A percentile compares a stretch with the other conserved stretches of the same genome.
phyloP scores from a whole-genome alignment of 148 eudicot species.

The Amaranthus cruentus region DNA sequence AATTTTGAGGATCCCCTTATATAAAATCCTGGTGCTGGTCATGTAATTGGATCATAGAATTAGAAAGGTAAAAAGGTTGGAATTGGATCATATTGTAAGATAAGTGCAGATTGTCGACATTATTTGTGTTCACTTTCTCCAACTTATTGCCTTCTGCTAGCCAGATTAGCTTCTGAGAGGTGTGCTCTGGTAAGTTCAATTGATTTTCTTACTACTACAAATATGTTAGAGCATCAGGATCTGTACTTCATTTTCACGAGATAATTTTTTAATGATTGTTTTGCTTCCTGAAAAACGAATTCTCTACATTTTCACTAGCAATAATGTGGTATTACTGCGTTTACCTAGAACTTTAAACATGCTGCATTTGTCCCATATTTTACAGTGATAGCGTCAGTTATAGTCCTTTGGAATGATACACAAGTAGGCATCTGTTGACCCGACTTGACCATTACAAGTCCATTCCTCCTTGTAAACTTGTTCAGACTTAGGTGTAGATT shows the following conservation, averaged over 20 bases:
- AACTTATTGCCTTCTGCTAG: background rate
- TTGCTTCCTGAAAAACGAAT: background rate
- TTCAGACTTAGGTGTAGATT: background rate
- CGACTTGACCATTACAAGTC: background rate
- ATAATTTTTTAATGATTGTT: background rate
- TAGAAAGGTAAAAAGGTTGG: no score
- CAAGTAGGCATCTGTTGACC: background rate
- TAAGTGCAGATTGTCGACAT: background rate
- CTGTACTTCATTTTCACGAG: background rate
- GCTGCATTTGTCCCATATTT: background rate
- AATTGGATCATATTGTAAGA: no score
- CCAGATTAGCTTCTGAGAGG: background rate
- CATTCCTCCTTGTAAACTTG: background rate
- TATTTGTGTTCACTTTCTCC: background rate
- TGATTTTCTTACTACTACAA: background rate
- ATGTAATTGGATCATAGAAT: no score
- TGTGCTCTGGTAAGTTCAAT: background rate
- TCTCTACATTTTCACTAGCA: background rate
- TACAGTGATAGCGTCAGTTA: background rate
- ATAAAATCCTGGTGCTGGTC: no score
- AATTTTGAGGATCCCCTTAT: no score
- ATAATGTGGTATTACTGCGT: background rate
- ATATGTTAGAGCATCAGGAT: background rate
- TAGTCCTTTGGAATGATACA: background rate
- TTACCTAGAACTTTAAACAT: background rate